Evolutionary conservation across 2,329 filamentous ascomycete genomes (phyloP), one percentile per base, ranked within the genome.

Genomic region (Dactylellina cionopaga): DNA sequence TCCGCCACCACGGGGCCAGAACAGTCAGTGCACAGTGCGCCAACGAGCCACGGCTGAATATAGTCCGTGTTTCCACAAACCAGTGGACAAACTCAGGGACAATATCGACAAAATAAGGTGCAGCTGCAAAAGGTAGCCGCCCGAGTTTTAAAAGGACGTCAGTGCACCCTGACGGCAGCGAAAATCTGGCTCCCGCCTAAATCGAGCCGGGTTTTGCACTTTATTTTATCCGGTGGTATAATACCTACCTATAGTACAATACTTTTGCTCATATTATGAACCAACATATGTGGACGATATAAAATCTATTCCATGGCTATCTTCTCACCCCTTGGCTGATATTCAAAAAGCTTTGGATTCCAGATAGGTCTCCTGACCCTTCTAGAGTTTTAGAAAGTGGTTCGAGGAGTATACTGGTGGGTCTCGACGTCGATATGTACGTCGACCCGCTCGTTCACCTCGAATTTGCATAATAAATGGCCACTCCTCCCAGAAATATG

Each of bases 71-170:
- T 17, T n/a, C 51, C 35, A 55, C 19, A 41, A 41, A 17, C 29
- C n/a, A 25, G 35, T 27, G 51, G 17, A 41, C 19, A 19, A 35
- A 55, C 22, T 35, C 37, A 11, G 4, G 37, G n/a, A n/a, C n/a
- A n/a, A n/a, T n/a, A n/a, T n/a, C n/a, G n/a, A n/a, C n/a, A n/a
- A n/a, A n/a, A n/a, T n/a, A n/a, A n/a, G n/a, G n/a, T n/a, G n/a
- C 29, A 17, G 41, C 41, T 44, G 43, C 22, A n/a, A n/a, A n/a
- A n/a, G n/a, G 29, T 58, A 66, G 19, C 39, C 62, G 62, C 51
- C 51, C 51, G 51, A 63, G n/a, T 58, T 49, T 65, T 31, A 55
- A 56, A 41, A n/a, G n/a, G n/a, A 58, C n/a, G 62, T 66, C 62
- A 58, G 54, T 69, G 64, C 46, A 27, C 44, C 9, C 22, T 66